A percentile compares a stretch with the other conserved stretches of the same genome.
Evolutionary conservation across 441 rosid genomes (phyloP).

Genomic region (Erodium texanum): DNA sequence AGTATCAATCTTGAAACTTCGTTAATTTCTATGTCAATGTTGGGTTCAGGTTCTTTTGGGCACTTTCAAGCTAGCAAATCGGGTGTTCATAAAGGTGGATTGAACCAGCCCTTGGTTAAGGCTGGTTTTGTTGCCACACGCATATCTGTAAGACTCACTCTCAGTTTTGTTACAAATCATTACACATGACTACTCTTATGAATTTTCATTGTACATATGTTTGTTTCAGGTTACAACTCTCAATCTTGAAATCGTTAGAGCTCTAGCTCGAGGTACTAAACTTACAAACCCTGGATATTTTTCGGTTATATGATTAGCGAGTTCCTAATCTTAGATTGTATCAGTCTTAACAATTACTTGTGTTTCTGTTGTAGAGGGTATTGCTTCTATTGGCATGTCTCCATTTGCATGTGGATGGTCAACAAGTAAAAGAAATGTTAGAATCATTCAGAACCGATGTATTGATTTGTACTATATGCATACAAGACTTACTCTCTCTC

Average conservation of each 20-base stretch:
- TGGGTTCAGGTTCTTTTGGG: slow-evolving; percentile 76
- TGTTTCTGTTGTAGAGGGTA: slow-evolving; percentile 63
- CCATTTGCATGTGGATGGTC: slow-evolving; percentile 93
- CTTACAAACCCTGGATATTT: neutral
- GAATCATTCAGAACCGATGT: slow-evolving; percentile 19
- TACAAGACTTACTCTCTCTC: neutral
- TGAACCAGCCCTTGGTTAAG: slow-evolving; percentile 57
- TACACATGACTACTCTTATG: neutral
- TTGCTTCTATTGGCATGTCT: slow-evolving; percentile 80
- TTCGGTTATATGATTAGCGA: too few relatives aligned
- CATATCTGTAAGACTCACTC: slow-evolving; percentile 52
- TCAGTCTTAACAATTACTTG: slow-evolving; percentile 10
- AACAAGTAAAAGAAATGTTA: slow-evolving; percentile 62
- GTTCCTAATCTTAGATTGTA: neutral
- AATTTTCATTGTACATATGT: too few relatives aligned
- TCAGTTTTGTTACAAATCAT: neutral
- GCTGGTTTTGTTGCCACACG: slow-evolving; percentile 95
- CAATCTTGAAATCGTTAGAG: slow-evolving; percentile 86
- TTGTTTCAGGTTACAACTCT: slow-evolving; percentile 62
- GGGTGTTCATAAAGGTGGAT: slow-evolving; percentile 90
- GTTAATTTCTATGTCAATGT: slow-evolving; percentile 8
- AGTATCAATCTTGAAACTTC: too few relatives aligned
- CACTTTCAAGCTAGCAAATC: slow-evolving; percentile 96
- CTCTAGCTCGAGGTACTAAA: slow-evolving; percentile 73
- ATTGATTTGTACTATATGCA: slow-evolving; percentile 13